Evolutionary conservation across 2,329 filamentous ascomycete species (phyloP).

Genomic region (Stemphylium vesicarium): DNA sequence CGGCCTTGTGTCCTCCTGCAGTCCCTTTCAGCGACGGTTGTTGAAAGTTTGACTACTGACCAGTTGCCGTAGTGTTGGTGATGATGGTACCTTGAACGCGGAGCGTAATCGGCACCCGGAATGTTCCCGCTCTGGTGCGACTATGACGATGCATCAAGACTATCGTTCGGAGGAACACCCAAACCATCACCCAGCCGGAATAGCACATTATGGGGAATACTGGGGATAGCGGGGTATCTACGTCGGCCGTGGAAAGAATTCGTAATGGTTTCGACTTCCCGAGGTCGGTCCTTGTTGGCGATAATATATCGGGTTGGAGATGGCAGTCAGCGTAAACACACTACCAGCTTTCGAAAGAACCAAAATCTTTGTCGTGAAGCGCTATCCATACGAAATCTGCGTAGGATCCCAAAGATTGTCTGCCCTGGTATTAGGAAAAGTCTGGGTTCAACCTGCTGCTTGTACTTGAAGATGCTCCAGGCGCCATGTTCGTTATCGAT

Average conservation of each 20-base stretch:
- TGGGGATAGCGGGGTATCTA: slow-evolving; percentile 25
- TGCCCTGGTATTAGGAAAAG: background rate
- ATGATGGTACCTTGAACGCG: background rate
- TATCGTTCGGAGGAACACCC: background rate
- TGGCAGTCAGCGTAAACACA: slow-evolving; percentile 50
- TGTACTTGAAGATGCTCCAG: background rate
- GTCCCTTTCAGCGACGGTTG: background rate
- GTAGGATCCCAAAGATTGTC: background rate
- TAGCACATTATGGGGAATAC: slow-evolving; percentile 5
- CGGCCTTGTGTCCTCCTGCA: background rate
- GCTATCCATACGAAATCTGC: background rate
- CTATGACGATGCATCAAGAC: slow-evolving; percentile 1
- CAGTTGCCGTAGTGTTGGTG: background rate
- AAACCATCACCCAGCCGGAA: slow-evolving; percentile 1
- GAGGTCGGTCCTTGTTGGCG: slow-evolving; percentile 27
- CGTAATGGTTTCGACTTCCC: slow-evolving; percentile 15
- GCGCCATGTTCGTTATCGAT: slow-evolving; percentile 14
- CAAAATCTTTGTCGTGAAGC: background rate
- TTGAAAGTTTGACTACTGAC: background rate
- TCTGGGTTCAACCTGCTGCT: slow-evolving; percentile 33
- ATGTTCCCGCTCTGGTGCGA: slow-evolving; percentile 1
- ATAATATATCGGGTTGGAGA: slow-evolving; percentile 59
- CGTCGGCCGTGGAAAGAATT: slow-evolving; percentile 29
- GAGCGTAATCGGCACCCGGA: background rate
- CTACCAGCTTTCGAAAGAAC: slow-evolving; percentile 54